Base-by-base conservation (phyloP, 2,329 filamentous ascomycete genomes). In the Diplocarpon rosae region DNA sequence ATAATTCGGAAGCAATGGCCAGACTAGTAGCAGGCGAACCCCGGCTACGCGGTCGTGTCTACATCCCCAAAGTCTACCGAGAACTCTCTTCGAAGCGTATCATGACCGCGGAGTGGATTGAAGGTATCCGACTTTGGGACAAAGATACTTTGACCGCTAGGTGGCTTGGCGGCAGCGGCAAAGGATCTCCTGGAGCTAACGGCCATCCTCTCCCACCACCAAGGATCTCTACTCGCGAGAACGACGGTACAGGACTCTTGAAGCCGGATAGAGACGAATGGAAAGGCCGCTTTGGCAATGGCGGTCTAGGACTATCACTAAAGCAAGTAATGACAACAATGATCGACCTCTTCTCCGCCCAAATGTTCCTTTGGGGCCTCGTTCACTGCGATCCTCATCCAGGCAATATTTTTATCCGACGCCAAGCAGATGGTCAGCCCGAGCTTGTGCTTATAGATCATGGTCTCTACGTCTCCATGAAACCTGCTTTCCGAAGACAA, bases 381-480 rank as follows among this genome's bases (percentile, higher is more conserved):
- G 85, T 96, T 0, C 90, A 98, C 68, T 95, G 90, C 66, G 92
- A 98, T 62, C 92, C 92, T 9, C 92, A 98, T 60, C 92, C 92
- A 1, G 90, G 90, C 24, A 98, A 98, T 66, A 92, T 96, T 63
- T 95, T 98, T 67, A 83, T 96, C 59, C 83, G 92, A 8, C 82
- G 92, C 8, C 71, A 86, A 13, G 84, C 88, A 1, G 80, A 73
- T 35, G 90, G 90, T n/a, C 74, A 78, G 35, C 75, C 90, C 1
- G 88, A 98, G 67, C 74, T 98, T 27, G 90, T 96, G 1, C 79
- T 98, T 30, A 95, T 98, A 61, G 92, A 98, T 64, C 92, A 98
- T 64, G 92, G 92, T 0, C 77, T 98, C 5, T 98, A 98, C 67
- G 86, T 96, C 45, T 83, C 85, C 63, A 92, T 96, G 85, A 72